A percentile compares a stretch with the other conserved stretches of the same genome.
These are phyloP conservation scores for Eutypella sp. DNA, from an alignment of 2,329 filamentous ascomycete species.

Conservation along the genomic window DNA sequence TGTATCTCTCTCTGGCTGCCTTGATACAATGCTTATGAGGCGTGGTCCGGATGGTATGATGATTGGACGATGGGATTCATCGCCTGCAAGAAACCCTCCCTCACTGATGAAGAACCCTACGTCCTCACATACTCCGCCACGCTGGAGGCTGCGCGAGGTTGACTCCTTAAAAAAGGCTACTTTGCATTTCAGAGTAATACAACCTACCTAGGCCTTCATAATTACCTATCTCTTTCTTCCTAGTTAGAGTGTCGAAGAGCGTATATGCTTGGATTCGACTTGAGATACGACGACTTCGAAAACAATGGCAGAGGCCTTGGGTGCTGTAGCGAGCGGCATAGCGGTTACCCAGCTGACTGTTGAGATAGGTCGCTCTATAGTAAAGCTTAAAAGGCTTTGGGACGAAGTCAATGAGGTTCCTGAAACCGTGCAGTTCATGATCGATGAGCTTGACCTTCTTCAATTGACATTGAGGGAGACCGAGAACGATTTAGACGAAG, in stretches of 20 bases:
- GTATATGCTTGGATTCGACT: no score
- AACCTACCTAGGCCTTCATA: no score
- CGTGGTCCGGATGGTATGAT: no score
- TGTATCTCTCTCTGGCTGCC: no score
- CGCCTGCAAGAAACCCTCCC: no score
- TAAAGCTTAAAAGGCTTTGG: constrained; percentile 19
- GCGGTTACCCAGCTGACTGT: constrained; percentile 19
- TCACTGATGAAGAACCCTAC: background rate
- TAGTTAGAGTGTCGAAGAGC: no score
- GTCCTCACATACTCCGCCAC: background rate
- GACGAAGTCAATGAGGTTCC: constrained; percentile 20
- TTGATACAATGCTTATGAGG: no score
- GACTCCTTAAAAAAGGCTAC: no score
- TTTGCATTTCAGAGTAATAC: background rate
- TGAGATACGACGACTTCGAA: no score
- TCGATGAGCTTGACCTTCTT: constrained; percentile 12
- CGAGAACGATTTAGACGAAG: background rate
- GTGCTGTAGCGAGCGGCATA: constrained; percentile 15
- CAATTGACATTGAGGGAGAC: background rate
- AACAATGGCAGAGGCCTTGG: constrained; percentile 5
- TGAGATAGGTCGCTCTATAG: constrained; percentile 14
- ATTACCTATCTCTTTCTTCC: no score
- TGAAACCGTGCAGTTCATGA: constrained; percentile 10
- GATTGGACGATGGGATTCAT: no score
- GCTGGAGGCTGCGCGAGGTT: no score